Conservation (phyloP, 352 stramenopile species). For the Phytophthora uliginosa region DNA sequence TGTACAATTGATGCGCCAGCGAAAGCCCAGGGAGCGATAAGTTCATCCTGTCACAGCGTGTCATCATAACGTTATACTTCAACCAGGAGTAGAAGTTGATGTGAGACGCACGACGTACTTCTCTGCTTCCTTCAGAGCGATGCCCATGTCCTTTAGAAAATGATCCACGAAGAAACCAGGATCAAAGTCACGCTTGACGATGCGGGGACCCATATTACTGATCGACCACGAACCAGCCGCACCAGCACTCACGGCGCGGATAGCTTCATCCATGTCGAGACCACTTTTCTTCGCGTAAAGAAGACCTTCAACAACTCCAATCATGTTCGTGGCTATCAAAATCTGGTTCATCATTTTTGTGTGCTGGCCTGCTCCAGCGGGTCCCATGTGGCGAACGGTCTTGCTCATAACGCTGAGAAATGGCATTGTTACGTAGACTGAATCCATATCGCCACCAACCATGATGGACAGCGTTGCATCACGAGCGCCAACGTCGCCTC, state of each 20-base stretch:
- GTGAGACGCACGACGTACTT: slow-evolving; percentile 37
- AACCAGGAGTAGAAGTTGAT: not conserved
- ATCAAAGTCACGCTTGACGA: slow-evolving; percentile 90
- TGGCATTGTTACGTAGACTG: slow-evolving; percentile 84
- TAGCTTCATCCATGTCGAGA: slow-evolving; percentile 90
- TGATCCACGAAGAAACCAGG: slow-evolving; percentile 94
- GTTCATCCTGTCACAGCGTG: slow-evolving; percentile 70
- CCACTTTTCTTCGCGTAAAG: slow-evolving; percentile 91
- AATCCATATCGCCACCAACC: slow-evolving; percentile 89
- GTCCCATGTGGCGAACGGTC: slow-evolving; percentile 92
- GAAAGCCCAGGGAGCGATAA: slow-evolving; percentile 86
- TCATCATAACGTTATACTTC: not conserved
- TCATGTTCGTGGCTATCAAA: slow-evolving; percentile 91
- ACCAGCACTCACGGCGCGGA: slow-evolving; percentile 85
- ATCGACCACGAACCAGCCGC: slow-evolving; percentile 92
- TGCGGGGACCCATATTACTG: slow-evolving; percentile 91
- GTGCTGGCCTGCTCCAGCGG: slow-evolving; percentile 84
- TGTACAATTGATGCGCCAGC: slow-evolving; percentile 89
- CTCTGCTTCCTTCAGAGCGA: slow-evolving; percentile 89
- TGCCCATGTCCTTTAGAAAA: slow-evolving; percentile 94
- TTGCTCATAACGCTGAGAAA: slow-evolving; percentile 92
- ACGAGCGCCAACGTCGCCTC: slow-evolving; percentile 90
- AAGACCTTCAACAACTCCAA: slow-evolving; percentile 90
- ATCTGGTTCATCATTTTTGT: slow-evolving; percentile 96
- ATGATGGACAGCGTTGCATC: slow-evolving; percentile 92